These are phyloP conservation scores for Trichothecium roseum DNA, from an alignment of 2,329 filamentous ascomycete species.

Conservation along the genomic window DNA sequence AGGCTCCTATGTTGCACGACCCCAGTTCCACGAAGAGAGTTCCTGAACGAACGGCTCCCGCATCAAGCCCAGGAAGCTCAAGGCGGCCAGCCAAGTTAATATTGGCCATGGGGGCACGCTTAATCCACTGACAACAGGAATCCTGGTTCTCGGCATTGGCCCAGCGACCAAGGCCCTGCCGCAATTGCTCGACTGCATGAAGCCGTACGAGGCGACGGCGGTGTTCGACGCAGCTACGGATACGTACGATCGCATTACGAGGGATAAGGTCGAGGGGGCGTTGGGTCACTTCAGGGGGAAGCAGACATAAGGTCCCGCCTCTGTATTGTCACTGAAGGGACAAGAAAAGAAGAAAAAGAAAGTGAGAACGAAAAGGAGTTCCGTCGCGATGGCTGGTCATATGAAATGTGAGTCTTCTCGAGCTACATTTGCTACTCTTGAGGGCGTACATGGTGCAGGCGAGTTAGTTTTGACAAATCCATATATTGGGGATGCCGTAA, in stretches of 20 bases:
- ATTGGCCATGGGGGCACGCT: slow-evolving; percentile 94
- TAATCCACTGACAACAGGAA: slow-evolving; percentile 86
- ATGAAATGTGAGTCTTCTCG: too few relatives aligned
- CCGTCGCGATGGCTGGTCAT: too few relatives aligned
- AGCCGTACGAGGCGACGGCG: slow-evolving; percentile 82
- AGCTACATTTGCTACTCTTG: too few relatives aligned
- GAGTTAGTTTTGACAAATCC: too few relatives aligned
- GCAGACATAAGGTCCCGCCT: slow-evolving; percentile 80
- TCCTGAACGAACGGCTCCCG: slow-evolving; percentile 49
- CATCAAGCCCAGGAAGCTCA: slow-evolving; percentile 45
- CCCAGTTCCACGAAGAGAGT: too few relatives aligned
- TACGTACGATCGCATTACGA: slow-evolving; percentile 81
- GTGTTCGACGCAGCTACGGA: slow-evolving; percentile 90
- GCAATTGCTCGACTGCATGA: slow-evolving; percentile 77
- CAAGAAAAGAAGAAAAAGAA: too few relatives aligned
- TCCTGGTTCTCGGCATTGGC: slow-evolving; percentile 81
- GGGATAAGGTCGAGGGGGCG: slow-evolving; percentile 65
- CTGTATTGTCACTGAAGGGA: too few relatives aligned
- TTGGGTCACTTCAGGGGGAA: slow-evolving; percentile 68
- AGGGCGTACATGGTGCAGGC: too few relatives aligned
- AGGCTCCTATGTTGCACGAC: too few relatives aligned
- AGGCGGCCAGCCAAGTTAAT: slow-evolving; percentile 64
- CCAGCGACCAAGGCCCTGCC: slow-evolving; percentile 75
- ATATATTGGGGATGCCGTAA: too few relatives aligned
- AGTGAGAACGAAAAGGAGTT: too few relatives aligned